Conservation (phyloP, 257 asterid genomes). For the Solanum clarkiae region DNA sequence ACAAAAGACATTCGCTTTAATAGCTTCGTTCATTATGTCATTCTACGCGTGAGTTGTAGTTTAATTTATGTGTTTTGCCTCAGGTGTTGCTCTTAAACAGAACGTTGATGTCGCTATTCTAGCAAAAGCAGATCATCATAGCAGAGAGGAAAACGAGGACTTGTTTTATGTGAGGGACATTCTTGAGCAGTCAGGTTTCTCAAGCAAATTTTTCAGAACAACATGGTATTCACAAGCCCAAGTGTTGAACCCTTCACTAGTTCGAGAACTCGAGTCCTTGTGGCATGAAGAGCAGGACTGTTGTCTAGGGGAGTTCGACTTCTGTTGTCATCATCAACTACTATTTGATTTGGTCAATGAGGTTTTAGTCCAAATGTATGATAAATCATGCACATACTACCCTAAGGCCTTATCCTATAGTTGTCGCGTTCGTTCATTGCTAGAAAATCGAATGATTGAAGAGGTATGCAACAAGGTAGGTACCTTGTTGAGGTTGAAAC, state of each 20-base stretch:
- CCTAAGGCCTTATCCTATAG: slow-evolving; percentile 45
- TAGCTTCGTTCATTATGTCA: background rate
- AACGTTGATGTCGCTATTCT: background rate
- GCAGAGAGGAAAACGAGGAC: slow-evolving; percentile 15
- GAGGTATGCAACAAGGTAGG: slow-evolving; percentile 25
- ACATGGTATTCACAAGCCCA: slow-evolving; percentile 38
- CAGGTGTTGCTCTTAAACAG: background rate
- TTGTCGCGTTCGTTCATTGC: slow-evolving; percentile 36
- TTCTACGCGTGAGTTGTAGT: background rate
- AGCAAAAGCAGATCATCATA: slow-evolving; percentile 1
- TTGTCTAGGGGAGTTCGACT: slow-evolving; percentile 16
- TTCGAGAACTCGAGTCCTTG: slow-evolving; percentile 37
- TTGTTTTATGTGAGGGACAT: slow-evolving; percentile 37
- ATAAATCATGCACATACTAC: slow-evolving; percentile 41
- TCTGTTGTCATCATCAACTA: slow-evolving; percentile 54
- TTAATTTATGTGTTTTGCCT: background rate
- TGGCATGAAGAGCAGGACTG: slow-evolving; percentile 41
- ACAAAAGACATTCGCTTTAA: background rate
- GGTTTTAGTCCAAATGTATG: slow-evolving; percentile 30
- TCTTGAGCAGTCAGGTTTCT: slow-evolving; percentile 53
- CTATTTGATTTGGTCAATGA: slow-evolving; percentile 62
- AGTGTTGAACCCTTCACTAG: slow-evolving; percentile 35
- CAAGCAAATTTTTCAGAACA: slow-evolving; percentile 14
- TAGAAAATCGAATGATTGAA: slow-evolving; percentile 31
- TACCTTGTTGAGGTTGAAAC: slow-evolving; percentile 15